These are phyloP conservation scores for Mangifera indica DNA, from an alignment of 345 rosid species.

Conservation along the genomic window DNA sequence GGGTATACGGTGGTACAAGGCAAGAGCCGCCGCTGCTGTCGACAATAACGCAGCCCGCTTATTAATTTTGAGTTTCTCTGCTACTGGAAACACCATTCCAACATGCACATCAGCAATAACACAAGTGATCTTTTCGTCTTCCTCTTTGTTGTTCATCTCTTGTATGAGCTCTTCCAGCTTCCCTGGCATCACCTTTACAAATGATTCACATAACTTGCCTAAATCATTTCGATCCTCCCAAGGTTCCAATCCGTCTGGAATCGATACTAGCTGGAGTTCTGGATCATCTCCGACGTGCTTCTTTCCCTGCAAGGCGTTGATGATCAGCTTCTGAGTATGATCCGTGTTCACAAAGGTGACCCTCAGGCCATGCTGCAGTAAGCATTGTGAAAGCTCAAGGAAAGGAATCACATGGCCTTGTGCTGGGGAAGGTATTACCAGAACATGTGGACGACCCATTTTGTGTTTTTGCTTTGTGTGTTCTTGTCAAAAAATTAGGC, in stretches of 20 bases:
- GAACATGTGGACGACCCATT: too few species aligned
- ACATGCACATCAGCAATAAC: conserved; percentile 15
- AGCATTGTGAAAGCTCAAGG: background rate
- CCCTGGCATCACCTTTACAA: background rate
- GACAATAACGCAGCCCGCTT: background rate
- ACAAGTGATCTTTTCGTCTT: background rate
- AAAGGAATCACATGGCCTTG: too few species aligned
- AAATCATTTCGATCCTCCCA: background rate
- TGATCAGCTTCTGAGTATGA: background rate
- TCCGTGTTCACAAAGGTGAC: background rate
- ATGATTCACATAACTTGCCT: background rate
- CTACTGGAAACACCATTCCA: background rate
- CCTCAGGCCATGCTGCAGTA: background rate
- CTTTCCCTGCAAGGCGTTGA: background rate
- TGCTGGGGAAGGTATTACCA: too few species aligned
- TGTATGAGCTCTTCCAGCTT: background rate
- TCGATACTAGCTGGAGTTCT: background rate
- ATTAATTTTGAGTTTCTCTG: background rate
- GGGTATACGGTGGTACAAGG: background rate
- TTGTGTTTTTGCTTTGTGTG: background rate
- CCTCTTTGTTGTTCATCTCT: background rate
- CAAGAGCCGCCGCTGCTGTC: background rate
- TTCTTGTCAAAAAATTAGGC: too few species aligned
- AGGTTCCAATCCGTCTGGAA: background rate
- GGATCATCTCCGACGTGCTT: background rate